Evolutionary conservation across 805 yeast species (phyloP).

Genomic region (Wickerhamia fluorescens): DNA sequence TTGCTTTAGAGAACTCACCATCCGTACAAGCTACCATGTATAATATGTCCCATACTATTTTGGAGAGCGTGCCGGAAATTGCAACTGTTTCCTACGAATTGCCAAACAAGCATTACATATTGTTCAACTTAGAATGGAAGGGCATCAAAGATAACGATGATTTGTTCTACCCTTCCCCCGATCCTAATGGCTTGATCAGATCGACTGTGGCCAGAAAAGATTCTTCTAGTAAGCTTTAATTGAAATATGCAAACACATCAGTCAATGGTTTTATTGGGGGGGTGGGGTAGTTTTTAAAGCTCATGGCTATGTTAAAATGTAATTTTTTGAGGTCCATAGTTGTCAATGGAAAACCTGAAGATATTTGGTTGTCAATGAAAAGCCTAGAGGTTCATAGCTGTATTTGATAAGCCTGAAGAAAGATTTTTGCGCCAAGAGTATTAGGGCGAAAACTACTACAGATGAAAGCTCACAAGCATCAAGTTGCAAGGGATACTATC

Average conservation of each 20-base stretch:
- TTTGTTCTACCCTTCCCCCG: constrained; percentile 81
- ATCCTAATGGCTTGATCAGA: constrained; percentile 89
- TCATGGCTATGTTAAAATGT: not conserved
- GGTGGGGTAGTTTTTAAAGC: too few species aligned
- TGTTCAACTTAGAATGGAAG: constrained; percentile 77
- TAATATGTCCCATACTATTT: constrained; percentile 76
- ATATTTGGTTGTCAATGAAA: too few species aligned
- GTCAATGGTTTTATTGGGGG: constrained; percentile 16
- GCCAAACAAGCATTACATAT: constrained; percentile 90
- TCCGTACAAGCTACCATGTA: constrained; percentile 97
- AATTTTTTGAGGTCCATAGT: too few species aligned
- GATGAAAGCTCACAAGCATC: too few species aligned
- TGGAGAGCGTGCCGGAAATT: constrained; percentile 49
- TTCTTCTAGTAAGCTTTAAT: too few species aligned
- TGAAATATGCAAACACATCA: too few species aligned
- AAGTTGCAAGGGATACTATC: too few species aligned
- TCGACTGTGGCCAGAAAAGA: constrained; percentile 71
- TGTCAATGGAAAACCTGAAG: too few species aligned
- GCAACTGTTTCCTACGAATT: constrained; percentile 63
- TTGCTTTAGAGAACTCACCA: constrained; percentile 84
- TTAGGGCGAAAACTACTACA: too few species aligned
- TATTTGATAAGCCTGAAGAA: too few species aligned
- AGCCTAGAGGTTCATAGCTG: too few species aligned
- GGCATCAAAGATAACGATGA: constrained; percentile 76
- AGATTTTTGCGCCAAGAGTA: too few species aligned